These are phyloP conservation scores for Lophiotrema nucula DNA, from an alignment of 495 filamentous ascomycete genomes.

Conservation along the genomic window DNA sequence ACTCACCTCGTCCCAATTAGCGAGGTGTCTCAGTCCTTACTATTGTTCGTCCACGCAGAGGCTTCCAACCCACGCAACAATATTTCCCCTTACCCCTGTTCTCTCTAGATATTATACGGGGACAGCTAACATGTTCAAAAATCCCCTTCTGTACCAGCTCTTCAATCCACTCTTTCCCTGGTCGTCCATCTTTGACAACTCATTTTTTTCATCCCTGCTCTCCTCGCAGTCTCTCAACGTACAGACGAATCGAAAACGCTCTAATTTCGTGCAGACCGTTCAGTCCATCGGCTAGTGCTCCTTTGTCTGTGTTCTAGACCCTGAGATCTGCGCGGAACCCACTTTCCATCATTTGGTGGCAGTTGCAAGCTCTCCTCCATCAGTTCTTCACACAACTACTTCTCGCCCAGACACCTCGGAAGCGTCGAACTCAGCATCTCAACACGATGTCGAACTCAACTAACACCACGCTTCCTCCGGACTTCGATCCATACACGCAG, in stretches of 20 bases:
- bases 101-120: neutral
- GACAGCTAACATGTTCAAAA: too few species aligned
- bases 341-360: too few species aligned
- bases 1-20: too few species aligned
- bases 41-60: neutral
- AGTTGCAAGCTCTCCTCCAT: too few species aligned
- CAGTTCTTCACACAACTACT: too few species aligned
- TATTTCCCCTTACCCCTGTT: neutral
- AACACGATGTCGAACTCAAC: constrained; percentile 1
- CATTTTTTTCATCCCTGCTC: neutral
- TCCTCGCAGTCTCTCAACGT: neutral
- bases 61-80: constrained; percentile 6
- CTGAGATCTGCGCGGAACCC: too few species aligned
- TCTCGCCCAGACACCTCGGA: too few species aligned
- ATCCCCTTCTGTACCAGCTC: too few species aligned
- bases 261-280: too few species aligned
- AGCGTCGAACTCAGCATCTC: too few species aligned
- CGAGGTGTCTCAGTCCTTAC: neutral
- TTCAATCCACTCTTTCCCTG: neutral
- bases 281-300: too few species aligned
- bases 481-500: constrained; percentile 19
- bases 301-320: too few species aligned
- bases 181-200: neutral
- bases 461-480: constrained; percentile 2
- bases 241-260: neutral